These are phyloP conservation scores for Termitomyces sp. DNA, from an alignment of 768 basidiomycete genomes.

Conservation along the genomic window DNA sequence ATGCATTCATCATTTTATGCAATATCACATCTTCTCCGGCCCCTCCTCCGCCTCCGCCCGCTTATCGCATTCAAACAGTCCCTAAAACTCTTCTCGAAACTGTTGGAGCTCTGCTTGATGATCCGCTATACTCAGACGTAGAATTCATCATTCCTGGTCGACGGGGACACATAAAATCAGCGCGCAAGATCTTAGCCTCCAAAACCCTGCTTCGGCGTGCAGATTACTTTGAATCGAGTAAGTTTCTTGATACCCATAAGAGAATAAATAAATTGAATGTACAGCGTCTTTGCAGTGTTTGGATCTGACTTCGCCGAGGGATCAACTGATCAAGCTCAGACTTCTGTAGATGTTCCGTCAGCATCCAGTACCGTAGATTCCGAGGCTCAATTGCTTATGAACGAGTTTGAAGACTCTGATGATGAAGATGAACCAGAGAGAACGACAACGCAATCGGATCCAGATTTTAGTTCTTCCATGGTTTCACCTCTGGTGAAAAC, in stretches of 20 bases:
- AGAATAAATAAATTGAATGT: not conserved
- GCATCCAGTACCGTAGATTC: slow-evolving; percentile 16
- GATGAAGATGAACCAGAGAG: slow-evolving; percentile 26
- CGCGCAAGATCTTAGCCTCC: slow-evolving; percentile 59
- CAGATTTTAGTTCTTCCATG: slow-evolving; percentile 13
- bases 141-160: slow-evolving; percentile 65
- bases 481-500: slow-evolving; percentile 4
- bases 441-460: slow-evolving; percentile 16
- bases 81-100: slow-evolving; percentile 64
- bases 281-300: slow-evolving; percentile 52
- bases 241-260: not conserved
- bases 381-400: slow-evolving; percentile 28
- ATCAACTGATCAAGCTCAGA: slow-evolving; percentile 20
- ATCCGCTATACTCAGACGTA: slow-evolving; percentile 81
- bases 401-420: slow-evolving; percentile 48
- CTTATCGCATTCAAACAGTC: slow-evolving; percentile 45
- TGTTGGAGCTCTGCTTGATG: slow-evolving; percentile 71
- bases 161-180: slow-evolving; percentile 28
- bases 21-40: slow-evolving; percentile 68
- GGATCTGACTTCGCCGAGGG: slow-evolving; percentile 65
- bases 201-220: slow-evolving; percentile 61
- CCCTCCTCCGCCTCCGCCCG: slow-evolving; percentile 37
- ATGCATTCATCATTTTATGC: slow-evolving; percentile 73
- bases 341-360: slow-evolving; percentile 17
- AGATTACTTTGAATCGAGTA: slow-evolving; percentile 77